A percentile compares a stretch with the other conserved stretches of the same genome.
phyloP scores from a whole-genome alignment of 495 filamentous ascomycete species.

The Penicillium argentinense region DNA sequence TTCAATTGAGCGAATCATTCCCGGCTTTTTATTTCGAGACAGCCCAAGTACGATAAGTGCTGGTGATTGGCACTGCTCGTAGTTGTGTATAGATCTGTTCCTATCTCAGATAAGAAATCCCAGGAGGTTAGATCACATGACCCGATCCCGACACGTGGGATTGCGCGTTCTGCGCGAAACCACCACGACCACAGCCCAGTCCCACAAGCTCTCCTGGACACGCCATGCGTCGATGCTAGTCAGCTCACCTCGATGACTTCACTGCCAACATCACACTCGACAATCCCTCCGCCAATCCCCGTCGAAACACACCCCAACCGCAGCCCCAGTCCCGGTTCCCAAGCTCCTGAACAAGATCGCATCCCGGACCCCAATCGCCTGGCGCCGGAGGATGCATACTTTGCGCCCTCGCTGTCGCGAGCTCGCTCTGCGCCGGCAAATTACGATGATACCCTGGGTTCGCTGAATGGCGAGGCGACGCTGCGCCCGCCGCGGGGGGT shows the following conservation, averaged over 20 bases:
- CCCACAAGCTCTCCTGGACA: slow-evolving; percentile 1
- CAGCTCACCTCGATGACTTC: slow-evolving; percentile 41
- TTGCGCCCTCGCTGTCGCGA: slow-evolving; percentile 55
- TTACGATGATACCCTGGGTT: slow-evolving; percentile 37
- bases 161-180: slow-evolving; percentile 13
- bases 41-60: no score
- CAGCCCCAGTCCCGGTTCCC: slow-evolving; percentile 22
- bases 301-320: slow-evolving; percentile 48
- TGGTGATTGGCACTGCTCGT: no score
- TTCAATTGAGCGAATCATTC: no score
- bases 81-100: background rate
- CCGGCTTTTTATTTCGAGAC: no score
- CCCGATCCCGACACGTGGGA: slow-evolving; percentile 15
- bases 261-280: slow-evolving; percentile 32
- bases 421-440: slow-evolving; percentile 47
- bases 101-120: background rate
- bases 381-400: slow-evolving; percentile 82
- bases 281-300: slow-evolving; percentile 42
- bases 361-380: slow-evolving; percentile 60
- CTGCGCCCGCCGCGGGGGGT: slow-evolving; percentile 40
- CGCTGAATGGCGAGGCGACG: slow-evolving; percentile 34
- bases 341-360: slow-evolving; percentile 46
- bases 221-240: slow-evolving; percentile 35
- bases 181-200: background rate
- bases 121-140: slow-evolving; percentile 9